A percentile compares a stretch with the other conserved stretches of the same genome.
Evolutionary conservation across 192 early-diverging fungal species (phyloP).

Genomic region (Entrophospora sp.): DNA sequence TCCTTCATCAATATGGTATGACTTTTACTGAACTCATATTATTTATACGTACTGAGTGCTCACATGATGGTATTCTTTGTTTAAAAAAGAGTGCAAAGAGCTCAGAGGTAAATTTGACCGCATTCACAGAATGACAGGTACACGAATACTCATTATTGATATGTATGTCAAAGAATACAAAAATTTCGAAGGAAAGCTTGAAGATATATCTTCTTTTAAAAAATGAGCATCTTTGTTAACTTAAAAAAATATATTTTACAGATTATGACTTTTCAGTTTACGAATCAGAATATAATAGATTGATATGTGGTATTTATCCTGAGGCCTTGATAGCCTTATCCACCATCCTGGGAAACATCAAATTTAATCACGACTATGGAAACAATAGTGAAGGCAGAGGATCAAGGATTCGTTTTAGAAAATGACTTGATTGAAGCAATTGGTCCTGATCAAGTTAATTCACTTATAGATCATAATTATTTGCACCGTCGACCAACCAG

Average conservation of each 20-base stretch:
- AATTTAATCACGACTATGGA: not conserved
- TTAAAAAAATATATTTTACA: not conserved
- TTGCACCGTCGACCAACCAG: not conserved
- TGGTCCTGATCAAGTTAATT: not conserved
- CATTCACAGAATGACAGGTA: too few species aligned
- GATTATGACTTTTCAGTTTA: too few species aligned
- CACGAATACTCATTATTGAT: not conserved
- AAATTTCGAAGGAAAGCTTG: not conserved
- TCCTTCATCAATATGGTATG: not conserved
- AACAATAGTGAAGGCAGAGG: not conserved
- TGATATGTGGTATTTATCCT: too few species aligned
- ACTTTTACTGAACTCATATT: not conserved
- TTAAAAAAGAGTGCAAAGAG: too few species aligned
- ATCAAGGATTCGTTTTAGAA: not conserved
- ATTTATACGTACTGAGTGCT: not conserved
- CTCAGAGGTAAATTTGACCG: too few species aligned
- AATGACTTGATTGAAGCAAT: not conserved
- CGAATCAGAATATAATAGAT: too few species aligned
- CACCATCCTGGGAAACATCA: not conserved
- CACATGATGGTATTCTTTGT: not conserved
- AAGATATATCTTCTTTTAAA: not conserved
- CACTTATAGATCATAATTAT: not conserved
- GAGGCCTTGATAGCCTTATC: not conserved
- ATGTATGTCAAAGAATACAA: not conserved
- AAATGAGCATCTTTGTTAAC: not conserved